Percentiles rank a stretch among this genome's conserved stretches.
Conservation (phyloP, 352 stramenopile species). For the Phytophthora fragariaefolia region DNA sequence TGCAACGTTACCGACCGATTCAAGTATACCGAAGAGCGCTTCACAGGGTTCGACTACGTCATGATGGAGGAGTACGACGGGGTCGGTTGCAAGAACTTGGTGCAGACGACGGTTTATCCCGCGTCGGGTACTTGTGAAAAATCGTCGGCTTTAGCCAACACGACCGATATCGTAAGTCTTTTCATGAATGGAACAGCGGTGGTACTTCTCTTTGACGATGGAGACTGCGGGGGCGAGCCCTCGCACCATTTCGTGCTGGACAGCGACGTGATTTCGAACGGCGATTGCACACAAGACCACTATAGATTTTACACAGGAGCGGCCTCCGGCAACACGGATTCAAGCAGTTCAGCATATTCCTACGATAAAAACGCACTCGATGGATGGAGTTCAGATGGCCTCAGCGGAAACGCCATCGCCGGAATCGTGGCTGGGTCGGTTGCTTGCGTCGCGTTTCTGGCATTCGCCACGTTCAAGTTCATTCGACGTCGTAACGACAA, state of each 20-base stretch:
- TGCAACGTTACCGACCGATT: constrained; percentile 42
- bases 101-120: constrained; percentile 37
- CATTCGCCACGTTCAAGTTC: constrained; percentile 34
- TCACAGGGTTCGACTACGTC: constrained; percentile 36
- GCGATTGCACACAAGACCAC: constrained; percentile 28
- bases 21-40: constrained; percentile 30
- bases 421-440: constrained; percentile 27
- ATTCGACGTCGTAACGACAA: constrained; percentile 25
- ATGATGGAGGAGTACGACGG: constrained; percentile 42
- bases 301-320: constrained; percentile 38
- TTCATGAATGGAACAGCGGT: constrained; percentile 28
- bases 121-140: constrained; percentile 36
- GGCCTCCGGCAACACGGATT: constrained; percentile 10
- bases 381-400: not conserved
- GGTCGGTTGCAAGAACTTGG: constrained; percentile 25
- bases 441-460: constrained; percentile 26
- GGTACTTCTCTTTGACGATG: constrained; percentile 28
- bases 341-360: constrained; percentile 13
- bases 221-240: constrained; percentile 26
- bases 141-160: constrained; percentile 31
- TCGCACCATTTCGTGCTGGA: constrained; percentile 22
- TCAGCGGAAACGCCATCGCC: constrained; percentile 14
- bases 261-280: constrained; percentile 17
- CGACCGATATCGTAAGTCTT: constrained; percentile 36
- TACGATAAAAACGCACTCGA: constrained; percentile 23